Base-by-base conservation (phyloP, 345 rosid species). In the Clausena lansium region DNA sequence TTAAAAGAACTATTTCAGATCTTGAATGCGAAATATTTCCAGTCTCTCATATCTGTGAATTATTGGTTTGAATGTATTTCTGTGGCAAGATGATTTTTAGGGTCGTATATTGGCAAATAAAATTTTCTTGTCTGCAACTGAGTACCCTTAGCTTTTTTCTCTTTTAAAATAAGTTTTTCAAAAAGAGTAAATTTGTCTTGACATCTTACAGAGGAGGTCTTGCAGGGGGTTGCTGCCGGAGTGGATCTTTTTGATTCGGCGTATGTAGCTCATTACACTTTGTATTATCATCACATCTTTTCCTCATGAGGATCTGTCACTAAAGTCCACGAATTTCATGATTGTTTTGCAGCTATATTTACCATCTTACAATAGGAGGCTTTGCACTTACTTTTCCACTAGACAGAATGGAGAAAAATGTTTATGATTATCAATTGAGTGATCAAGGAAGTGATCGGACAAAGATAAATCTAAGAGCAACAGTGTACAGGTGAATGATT, bases 151-250 rank as follows among this genome's bases (percentile, higher is more conserved):
- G 54, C 32, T 67, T 67, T 36, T 39, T 10, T 1, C 24, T 38
- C 33, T 67, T 38, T 39, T 22, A 41, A 24, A 9, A 9, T 9
- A 22, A 67, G 39, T 24, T 67, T 24, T 5, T n/a, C 54, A 66
- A 38, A 33, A 36, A 36, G 50, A 33, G 36, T 71, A 54, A 71
- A 69, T 36, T 63, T 30, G 70, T 76, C 35, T 63, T 30, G 64
- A 54, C 52, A 57, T 79, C 59, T 83, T 54, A 67, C 87, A 92
- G 97, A 92, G 87, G 97, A 92, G 84, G 85, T 92, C 73, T 81
- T 92, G 82, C 87, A 90, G 84, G 94, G 93, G 30, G 82, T 92
- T 85, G 94, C 94, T 70, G 90, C 93, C 2, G 97, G 97, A 73
- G 81, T 90, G 60, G 97, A 92, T 76, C 88, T 92, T 70, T 92